These are phyloP conservation scores for Xerocomellus intermedius DNA, from an alignment of 768 basidiomycete genomes.

Conservation along the genomic window DNA sequence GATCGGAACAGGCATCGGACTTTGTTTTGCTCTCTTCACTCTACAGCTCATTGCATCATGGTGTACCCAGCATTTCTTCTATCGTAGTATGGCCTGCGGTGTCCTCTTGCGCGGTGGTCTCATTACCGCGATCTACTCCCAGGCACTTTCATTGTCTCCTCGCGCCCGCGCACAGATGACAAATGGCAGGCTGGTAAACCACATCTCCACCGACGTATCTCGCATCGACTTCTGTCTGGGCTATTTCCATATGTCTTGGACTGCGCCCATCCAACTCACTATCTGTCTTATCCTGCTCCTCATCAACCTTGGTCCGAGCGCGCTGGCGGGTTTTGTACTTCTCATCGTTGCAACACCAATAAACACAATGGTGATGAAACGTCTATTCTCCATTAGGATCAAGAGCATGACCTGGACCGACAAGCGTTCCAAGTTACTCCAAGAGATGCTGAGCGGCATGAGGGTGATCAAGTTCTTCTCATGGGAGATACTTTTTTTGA, in stretches of 20 bases:
- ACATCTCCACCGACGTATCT: slow-evolving; percentile 90
- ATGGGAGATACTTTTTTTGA: slow-evolving; percentile 82
- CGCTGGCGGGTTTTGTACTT: slow-evolving; percentile 55
- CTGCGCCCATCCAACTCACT: slow-evolving; percentile 71
- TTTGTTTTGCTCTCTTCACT: slow-evolving; percentile 64
- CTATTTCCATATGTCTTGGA: slow-evolving; percentile 81
- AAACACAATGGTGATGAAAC: slow-evolving; percentile 73
- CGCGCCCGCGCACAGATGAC: slow-evolving; percentile 77
- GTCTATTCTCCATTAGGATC: slow-evolving; percentile 53
- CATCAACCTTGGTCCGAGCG: slow-evolving; percentile 63
- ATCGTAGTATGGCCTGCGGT: slow-evolving; percentile 68
- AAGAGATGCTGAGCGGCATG: slow-evolving; percentile 88
- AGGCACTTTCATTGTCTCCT: slow-evolving; percentile 71
- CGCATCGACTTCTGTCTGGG: slow-evolving; percentile 86
- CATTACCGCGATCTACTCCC: slow-evolving; percentile 83
- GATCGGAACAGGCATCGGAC: slow-evolving; percentile 66
- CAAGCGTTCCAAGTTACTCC: slow-evolving; percentile 82
- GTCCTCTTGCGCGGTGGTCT: slow-evolving; percentile 82
- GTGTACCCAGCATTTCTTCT: slow-evolving; percentile 81
- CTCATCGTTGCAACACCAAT: slow-evolving; percentile 71
- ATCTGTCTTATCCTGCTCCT: slow-evolving; percentile 77
- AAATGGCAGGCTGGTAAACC: slow-evolving; percentile 89
- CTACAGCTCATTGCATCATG: slow-evolving; percentile 69
- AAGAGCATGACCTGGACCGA: slow-evolving; percentile 90
- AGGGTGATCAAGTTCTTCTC: slow-evolving; percentile 92